Conservation (phyloP, 2,329 filamentous ascomycete species). For the Epichloe sibirici region DNA sequence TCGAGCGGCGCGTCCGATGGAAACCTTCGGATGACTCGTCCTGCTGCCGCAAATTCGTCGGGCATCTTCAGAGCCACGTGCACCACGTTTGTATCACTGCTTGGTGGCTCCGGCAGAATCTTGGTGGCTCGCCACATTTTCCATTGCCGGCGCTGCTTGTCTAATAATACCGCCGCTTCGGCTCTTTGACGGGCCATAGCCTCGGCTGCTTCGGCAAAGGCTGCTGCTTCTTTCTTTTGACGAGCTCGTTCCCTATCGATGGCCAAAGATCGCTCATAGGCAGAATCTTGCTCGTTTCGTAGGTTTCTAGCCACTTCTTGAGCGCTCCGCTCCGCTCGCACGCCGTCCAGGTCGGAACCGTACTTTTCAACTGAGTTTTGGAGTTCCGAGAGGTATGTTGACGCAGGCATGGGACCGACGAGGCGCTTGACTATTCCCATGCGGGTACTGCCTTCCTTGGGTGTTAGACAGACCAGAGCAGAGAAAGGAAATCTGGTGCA, state of each 20-base stretch:
- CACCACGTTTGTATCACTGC: slow-evolving; percentile 53
- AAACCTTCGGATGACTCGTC: slow-evolving; percentile 70
- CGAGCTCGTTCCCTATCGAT: slow-evolving; percentile 76
- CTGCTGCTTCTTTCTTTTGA: slow-evolving; percentile 63
- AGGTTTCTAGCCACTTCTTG: slow-evolving; percentile 72
- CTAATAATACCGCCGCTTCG: slow-evolving; percentile 42
- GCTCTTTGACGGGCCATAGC: slow-evolving; percentile 48
- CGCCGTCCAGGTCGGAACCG: slow-evolving; percentile 59
- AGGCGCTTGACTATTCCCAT: slow-evolving; percentile 85
- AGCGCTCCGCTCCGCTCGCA: slow-evolving; percentile 64
- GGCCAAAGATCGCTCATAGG: slow-evolving; percentile 85
- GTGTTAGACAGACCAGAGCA: slow-evolving; percentile 75
- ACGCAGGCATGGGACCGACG: slow-evolving; percentile 55
- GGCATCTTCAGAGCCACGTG: slow-evolving; percentile 58
- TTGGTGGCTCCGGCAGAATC: slow-evolving; percentile 55
- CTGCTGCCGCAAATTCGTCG: slow-evolving; percentile 40
- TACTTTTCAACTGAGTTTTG: slow-evolving; percentile 63
- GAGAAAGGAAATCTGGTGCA: slow-evolving; percentile 91
- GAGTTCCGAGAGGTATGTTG: slow-evolving; percentile 65
- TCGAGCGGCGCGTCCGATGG: slow-evolving; percentile 58
- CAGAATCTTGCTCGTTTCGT: slow-evolving; percentile 79
- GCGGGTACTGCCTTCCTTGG: slow-evolving; percentile 66
- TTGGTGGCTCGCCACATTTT: slow-evolving; percentile 61
- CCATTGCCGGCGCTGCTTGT: slow-evolving; percentile 52
- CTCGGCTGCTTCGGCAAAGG: slow-evolving; percentile 54